Evolutionary conservation across 2,329 filamentous ascomycete genomes (phyloP), one percentile per base, ranked within the genome.

Genomic region (Microsporum ferrugineum): DNA sequence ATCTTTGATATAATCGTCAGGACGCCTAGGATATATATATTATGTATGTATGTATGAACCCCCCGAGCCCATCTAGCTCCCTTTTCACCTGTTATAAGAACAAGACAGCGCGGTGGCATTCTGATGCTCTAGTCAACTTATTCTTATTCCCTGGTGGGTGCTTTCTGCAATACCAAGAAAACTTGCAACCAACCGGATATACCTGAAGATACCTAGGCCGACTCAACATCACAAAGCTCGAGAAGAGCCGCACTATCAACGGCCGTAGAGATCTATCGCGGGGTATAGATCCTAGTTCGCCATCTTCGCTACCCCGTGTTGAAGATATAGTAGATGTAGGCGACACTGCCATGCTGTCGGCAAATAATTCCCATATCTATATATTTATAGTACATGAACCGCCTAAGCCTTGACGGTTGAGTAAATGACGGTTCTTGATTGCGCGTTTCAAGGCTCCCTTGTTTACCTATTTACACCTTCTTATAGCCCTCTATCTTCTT

Each of bases 311-410:
- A 3, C 3, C 3, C 45, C 27, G 6, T 7, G 45, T 51, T 51
- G 23, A 51, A 14, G 12, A 23, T 23, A 23, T 23, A 23, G 27
- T 51, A 55, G 51, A 36, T 23, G 33, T 55, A 55, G 5, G 27
- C 23, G 23, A 55, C 31, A 55, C 51, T 34, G 51, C 51, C 51
- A 55, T 55, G 51, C 7, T 55, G 31, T 55, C 51, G 51, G 51
- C 51, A 55, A 55, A 36, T 55, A 55, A 55, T 55, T 55, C 51
- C 51, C 51, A 55, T 7, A 5, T n/a, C 4, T 14, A 10, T 12
- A 55, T 55, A 34, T 51, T 36, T 36, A 55, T 36, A 34, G 51
- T 27, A 55, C 51, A 23, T 55, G 51, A 23, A 36, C 33, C 51
- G 14, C 31, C 51, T 34, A 55, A 55, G 51, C 51, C 51, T 36